These are phyloP conservation scores for Fusarium scirpi DNA, from an alignment of 2,329 filamentous ascomycete species.

Conservation along the genomic window DNA sequence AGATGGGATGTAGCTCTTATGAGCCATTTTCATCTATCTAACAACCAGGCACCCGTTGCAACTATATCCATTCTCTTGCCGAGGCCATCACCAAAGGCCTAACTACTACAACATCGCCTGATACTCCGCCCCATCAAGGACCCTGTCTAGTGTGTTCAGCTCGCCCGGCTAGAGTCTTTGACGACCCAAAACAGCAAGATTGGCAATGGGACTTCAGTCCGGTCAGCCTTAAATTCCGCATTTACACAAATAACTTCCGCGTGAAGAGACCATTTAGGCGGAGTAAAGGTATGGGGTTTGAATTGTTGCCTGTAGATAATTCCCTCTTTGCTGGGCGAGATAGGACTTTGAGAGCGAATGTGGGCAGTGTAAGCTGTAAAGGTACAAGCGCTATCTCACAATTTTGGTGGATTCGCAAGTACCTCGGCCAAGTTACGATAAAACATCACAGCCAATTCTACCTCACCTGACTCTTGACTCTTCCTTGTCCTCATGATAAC, in stretches of 20 bases:
- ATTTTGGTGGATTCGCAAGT: not conserved
- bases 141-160: conserved; percentile 23
- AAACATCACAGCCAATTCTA: conserved; percentile 1
- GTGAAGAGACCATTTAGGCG: conserved; percentile 7
- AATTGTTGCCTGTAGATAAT: conserved; percentile 19
- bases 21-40: not conserved
- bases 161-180: conserved; percentile 22
- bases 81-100: conserved; percentile 12
- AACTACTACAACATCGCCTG: conserved; percentile 11
- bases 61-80: not conserved
- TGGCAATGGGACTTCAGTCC: not conserved
- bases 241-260: conserved; percentile 18
- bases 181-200: conserved; percentile 30
- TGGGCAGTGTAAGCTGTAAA: not conserved
- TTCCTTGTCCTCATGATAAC: not conserved
- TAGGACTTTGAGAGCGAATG: not conserved
- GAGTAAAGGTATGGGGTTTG: not conserved
- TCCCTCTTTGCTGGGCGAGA: conserved; percentile 1
- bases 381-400: not conserved
- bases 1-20: not conserved
- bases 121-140: conserved; percentile 31
- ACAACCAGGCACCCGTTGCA: not conserved
- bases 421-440: conserved; percentile 4
- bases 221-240: conserved; percentile 27
- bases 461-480: conserved; percentile 11